These are phyloP conservation scores for Pichia scutulata DNA, from an alignment of 805 yeast species.

Conservation along the genomic window DNA sequence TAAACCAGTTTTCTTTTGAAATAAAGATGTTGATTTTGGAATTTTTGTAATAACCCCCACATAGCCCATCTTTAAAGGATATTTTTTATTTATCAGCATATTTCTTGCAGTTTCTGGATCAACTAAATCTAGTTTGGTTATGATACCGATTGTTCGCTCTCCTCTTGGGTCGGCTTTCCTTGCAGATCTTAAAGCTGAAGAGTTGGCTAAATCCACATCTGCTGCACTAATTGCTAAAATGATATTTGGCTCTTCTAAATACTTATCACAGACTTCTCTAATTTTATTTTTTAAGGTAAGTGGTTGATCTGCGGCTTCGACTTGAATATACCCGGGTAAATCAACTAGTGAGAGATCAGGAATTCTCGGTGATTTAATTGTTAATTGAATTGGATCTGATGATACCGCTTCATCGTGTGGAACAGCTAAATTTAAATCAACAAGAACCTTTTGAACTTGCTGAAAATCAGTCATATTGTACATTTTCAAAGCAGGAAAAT, in stretches of 20 bases:
- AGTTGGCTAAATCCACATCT: slow-evolving; percentile 95
- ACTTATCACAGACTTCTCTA: slow-evolving; percentile 71
- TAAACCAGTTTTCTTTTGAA: slow-evolving; percentile 47
- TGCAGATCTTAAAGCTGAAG: slow-evolving; percentile 88
- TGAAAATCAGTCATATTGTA: slow-evolving; percentile 78
- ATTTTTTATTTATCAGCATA: slow-evolving; percentile 66
- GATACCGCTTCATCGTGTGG: slow-evolving; percentile 81
- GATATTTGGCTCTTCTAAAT: slow-evolving; percentile 85
- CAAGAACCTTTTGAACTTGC: slow-evolving; percentile 79
- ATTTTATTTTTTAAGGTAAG: slow-evolving; percentile 71
- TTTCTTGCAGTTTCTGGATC: slow-evolving; percentile 64
- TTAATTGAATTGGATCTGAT: slow-evolving; percentile 87
- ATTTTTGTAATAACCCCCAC: slow-evolving; percentile 94
- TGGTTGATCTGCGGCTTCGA: slow-evolving; percentile 97
- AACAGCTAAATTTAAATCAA: slow-evolving; percentile 88
- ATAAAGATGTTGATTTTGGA: slow-evolving; percentile 38
- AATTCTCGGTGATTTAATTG: slow-evolving; percentile 81
- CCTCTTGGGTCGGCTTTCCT: slow-evolving; percentile 88
- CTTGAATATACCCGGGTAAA: slow-evolving; percentile 94
- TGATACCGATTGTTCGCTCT: slow-evolving; percentile 92
- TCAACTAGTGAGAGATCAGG: slow-evolving; percentile 93
- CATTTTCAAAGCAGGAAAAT: slow-evolving; percentile 83
- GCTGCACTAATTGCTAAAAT: slow-evolving; percentile 96
- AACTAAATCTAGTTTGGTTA: slow-evolving; percentile 88
- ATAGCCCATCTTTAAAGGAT: slow-evolving; percentile 93